Evolutionary conservation across 805 yeast genomes (phyloP).

Genomic region (Cyberlindnera japonica): DNA sequence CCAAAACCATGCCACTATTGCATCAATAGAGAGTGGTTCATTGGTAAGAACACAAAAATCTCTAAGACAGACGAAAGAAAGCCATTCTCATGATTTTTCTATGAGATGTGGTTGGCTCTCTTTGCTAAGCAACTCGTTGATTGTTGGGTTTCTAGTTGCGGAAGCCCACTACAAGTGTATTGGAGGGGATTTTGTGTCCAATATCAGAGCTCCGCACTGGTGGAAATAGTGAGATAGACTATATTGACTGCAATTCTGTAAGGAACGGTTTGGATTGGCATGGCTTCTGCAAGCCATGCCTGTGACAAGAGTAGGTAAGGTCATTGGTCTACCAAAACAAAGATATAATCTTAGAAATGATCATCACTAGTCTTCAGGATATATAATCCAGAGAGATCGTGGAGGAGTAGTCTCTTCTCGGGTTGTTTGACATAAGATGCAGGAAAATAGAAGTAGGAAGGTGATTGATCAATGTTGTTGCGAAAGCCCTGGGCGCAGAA

Average conservation of each 20-base stretch:
- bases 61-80: no score
- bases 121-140: slow-evolving; percentile 37
- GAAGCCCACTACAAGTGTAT: slow-evolving; percentile 28
- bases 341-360: slow-evolving; percentile 31
- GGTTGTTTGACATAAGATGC: slow-evolving; percentile 49
- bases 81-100: no score
- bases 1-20: no score
- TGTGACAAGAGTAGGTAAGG: slow-evolving; percentile 47
- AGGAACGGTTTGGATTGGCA: slow-evolving; percentile 52
- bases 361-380: slow-evolving; percentile 41
- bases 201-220: slow-evolving; percentile 33
- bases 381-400: slow-evolving; percentile 49
- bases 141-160: slow-evolving; percentile 37
- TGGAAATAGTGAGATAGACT: slow-evolving; percentile 13
- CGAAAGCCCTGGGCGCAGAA: slow-evolving; percentile 2
- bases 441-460: slow-evolving; percentile 69
- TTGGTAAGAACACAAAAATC: no score
- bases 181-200: slow-evolving; percentile 47
- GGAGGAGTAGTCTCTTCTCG: slow-evolving; percentile 66
- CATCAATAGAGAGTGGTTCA: no score
- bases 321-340: slow-evolving; percentile 35
- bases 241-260: slow-evolving; percentile 44
- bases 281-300: slow-evolving; percentile 59
- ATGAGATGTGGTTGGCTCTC: no score
- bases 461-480: slow-evolving; percentile 29